phyloP scores from a whole-genome alignment of 2,329 filamentous ascomycete species.

The Samsoniella hepiali region DNA sequence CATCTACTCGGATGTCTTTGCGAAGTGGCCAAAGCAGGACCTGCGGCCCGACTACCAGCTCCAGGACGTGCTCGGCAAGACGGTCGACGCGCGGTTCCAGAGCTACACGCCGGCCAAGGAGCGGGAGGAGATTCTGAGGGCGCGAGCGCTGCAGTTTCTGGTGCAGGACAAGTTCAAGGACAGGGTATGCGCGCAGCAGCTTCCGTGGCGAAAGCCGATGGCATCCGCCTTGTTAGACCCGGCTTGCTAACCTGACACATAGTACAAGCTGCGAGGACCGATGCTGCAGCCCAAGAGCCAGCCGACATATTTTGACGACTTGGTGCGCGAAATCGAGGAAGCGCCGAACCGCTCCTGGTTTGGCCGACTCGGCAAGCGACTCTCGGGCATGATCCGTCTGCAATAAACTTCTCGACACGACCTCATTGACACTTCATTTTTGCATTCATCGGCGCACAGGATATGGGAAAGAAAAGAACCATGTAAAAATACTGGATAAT shows the following conservation, averaged over 20 bases:
- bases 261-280: slow-evolving; percentile 43
- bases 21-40: slow-evolving; percentile 61
- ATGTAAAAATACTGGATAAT: slow-evolving; percentile 12
- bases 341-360: slow-evolving; percentile 57
- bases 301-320: slow-evolving; percentile 60
- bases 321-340: slow-evolving; percentile 60
- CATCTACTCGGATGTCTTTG: slow-evolving; percentile 38
- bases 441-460: slow-evolving; percentile 14
- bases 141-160: slow-evolving; percentile 57
- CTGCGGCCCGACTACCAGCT: slow-evolving; percentile 63
- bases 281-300: slow-evolving; percentile 59
- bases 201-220: background rate
- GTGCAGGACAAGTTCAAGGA: slow-evolving; percentile 57
- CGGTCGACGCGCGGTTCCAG: slow-evolving; percentile 35
- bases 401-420: slow-evolving; percentile 35
- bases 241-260: slow-evolving; percentile 15
- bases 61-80: slow-evolving; percentile 49
- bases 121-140: slow-evolving; percentile 51
- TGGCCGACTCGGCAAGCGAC: slow-evolving; percentile 48
- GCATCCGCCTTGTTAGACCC: too few species aligned
- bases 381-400: slow-evolving; percentile 59
- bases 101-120: slow-evolving; percentile 37
- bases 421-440: background rate
- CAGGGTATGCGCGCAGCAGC: slow-evolving; percentile 40
- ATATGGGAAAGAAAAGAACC: background rate